These are phyloP conservation scores for Haplosporangium sp. DNA, from an alignment of 371 early-diverging fungal species.

Conservation along the genomic window DNA sequence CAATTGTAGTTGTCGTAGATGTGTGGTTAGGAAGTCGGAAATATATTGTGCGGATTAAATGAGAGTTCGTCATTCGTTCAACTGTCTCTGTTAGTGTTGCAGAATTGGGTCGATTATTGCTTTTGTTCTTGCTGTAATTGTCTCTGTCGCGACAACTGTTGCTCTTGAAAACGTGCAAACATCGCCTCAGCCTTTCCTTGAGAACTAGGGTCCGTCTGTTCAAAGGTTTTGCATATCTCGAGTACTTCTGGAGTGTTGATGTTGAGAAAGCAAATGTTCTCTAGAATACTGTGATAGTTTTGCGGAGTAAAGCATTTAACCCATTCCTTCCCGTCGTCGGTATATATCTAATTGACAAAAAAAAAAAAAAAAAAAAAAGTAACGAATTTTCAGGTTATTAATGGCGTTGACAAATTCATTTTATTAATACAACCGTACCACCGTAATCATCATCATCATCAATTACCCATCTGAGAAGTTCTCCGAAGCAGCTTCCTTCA, in stretches of 20 bases:
- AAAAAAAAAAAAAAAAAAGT: background rate
- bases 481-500: slow-evolving; percentile 27
- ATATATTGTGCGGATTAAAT: background rate
- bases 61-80: background rate
- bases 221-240: slow-evolving; percentile 28
- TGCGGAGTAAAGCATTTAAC: slow-evolving; percentile 9
- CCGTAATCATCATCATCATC: no score
- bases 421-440: no score
- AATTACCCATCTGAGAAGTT: slow-evolving; percentile 14
- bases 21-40: no score
- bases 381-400: slow-evolving; percentile 64
- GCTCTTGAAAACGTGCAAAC: background rate
- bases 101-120: background rate
- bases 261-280: slow-evolving; percentile 33
- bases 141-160: background rate
- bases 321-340: slow-evolving; percentile 23
- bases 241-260: slow-evolving; percentile 18
- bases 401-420: slow-evolving; percentile 77
- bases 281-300: slow-evolving; percentile 27
- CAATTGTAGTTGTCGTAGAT: background rate
- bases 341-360: slow-evolving; percentile 28
- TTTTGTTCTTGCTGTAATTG: background rate
- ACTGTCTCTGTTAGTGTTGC: background rate
- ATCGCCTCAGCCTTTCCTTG: slow-evolving; percentile 2
- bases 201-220: slow-evolving; percentile 1